phyloP scores from a whole-genome alignment of 1,284 basidiomycete genomes.

The Ganoderma lingzhi region DNA sequence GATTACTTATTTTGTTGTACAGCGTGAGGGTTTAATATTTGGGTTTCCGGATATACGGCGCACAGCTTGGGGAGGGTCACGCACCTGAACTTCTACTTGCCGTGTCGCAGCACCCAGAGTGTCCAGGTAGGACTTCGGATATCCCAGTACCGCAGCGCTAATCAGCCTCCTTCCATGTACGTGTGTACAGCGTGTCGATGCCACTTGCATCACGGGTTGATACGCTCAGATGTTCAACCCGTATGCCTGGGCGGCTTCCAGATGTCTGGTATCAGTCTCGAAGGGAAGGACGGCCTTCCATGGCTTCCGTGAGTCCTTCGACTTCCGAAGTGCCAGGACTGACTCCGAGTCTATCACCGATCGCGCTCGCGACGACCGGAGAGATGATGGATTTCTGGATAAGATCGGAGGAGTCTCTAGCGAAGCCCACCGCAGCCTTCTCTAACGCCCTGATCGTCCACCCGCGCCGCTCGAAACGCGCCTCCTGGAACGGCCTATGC shows the following conservation, averaged over 20 bases:
- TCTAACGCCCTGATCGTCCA: background rate
- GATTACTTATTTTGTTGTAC: background rate
- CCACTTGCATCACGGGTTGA: background rate
- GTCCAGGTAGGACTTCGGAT: background rate
- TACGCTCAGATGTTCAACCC: background rate
- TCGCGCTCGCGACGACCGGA: background rate
- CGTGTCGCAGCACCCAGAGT: background rate
- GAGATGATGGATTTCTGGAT: background rate
- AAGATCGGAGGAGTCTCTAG: background rate
- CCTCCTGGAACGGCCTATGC: background rate
- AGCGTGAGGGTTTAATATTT: background rate
- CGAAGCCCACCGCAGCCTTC: background rate
- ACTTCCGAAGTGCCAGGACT: background rate
- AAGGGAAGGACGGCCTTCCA: background rate
- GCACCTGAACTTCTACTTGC: too few species aligned
- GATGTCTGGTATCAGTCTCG: background rate
- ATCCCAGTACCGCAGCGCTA: background rate
- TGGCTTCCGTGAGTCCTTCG: background rate
- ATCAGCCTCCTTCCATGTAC: background rate
- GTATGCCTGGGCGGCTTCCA: background rate
- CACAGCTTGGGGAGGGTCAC: too few species aligned
- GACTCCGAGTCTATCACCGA: background rate
- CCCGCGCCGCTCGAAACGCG: background rate
- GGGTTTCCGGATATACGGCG: background rate
- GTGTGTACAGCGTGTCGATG: background rate